Base-by-base conservation (phyloP, 768 basidiomycete species). In the Hirschioporus abietinus region DNA sequence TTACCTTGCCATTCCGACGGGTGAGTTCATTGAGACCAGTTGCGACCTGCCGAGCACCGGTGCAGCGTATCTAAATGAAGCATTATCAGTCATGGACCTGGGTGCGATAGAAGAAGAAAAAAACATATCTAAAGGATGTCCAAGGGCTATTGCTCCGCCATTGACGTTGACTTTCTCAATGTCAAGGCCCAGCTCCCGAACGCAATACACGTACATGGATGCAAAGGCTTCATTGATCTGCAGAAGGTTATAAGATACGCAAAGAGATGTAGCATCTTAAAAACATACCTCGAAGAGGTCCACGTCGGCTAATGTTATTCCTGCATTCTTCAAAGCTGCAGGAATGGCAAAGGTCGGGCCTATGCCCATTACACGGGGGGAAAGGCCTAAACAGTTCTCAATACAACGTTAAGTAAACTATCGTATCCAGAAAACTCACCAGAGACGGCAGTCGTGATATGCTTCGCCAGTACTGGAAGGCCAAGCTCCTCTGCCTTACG, bases 221-320 rank as follows among this genome's bases (percentile, higher is more conserved):
- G 93, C 92, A 71, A 96, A 95, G 0, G 93, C 94, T 72, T 95
- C 94, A 72, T 96, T 96, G 75, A 96, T 90, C 91, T 94, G 63
- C 26, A 57, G 30, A 66, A 1, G 24, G 24, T 35, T 62, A 60
- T 69, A 9, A 66, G 15, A 58, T 34, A 25, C 20, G 17, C 30
- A 12, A 15, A 26, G 63, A 10, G 25, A 17, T 52, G 27, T 60
- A 65, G 20, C 52, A 67, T 36, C 6, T 26, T 0, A 62, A 35
- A 25, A n/a, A 36, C 77, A 64, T 68, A 87, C 91, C 83, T 95
- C 93, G 70, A 85, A 94, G 36, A 95, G 72, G 74, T 93, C 93
- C 25, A 95, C 87, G 61, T 94, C 91, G 9, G 82, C 78, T 63
- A 85, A 76, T 57, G 79, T 83, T 58, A 96, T 78, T 6, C 93